Evolutionary conservation across 129 eudicot species (phyloP).

Genomic region (Flaveria ramosissima): DNA sequence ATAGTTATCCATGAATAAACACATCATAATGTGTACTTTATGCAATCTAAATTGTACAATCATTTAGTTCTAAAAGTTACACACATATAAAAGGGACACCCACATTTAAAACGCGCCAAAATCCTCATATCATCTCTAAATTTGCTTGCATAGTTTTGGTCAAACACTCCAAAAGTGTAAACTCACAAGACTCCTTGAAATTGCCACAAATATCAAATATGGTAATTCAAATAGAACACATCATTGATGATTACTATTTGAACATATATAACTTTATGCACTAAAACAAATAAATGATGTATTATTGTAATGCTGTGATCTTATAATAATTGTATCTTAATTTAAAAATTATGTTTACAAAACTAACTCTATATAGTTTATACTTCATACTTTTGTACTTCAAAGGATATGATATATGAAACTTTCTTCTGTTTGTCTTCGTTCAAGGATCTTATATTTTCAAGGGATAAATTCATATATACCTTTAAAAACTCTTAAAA

Average conservation of each 20-base stretch:
- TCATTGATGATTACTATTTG: neutral
- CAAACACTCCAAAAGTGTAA: slow-evolving; percentile 30
- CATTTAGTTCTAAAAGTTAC: neutral
- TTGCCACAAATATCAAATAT: neutral
- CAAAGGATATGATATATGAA: too few species aligned
- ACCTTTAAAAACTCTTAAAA: too few species aligned
- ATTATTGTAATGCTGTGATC: too few species aligned
- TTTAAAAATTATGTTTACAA: too few species aligned
- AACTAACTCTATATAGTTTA: too few species aligned
- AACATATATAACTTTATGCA: too few species aligned
- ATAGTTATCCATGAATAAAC: neutral
- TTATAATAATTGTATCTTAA: too few species aligned
- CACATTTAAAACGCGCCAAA: slow-evolving; percentile 15
- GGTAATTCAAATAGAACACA: neutral
- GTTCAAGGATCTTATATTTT: too few species aligned
- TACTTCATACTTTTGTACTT: too few species aligned
- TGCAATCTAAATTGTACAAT: slow-evolving; percentile 1
- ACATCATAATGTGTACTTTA: neutral
- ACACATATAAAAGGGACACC: neutral
- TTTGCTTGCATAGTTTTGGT: slow-evolving; percentile 24
- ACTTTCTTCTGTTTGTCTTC: too few species aligned
- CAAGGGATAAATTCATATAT: too few species aligned
- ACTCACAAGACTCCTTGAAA: slow-evolving; percentile 5
- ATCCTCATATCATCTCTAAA: slow-evolving; percentile 10
- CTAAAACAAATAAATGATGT: too few species aligned